Evolutionary conservation across 805 yeast species (phyloP).

Genomic region (Monosporozyma servazzii): DNA sequence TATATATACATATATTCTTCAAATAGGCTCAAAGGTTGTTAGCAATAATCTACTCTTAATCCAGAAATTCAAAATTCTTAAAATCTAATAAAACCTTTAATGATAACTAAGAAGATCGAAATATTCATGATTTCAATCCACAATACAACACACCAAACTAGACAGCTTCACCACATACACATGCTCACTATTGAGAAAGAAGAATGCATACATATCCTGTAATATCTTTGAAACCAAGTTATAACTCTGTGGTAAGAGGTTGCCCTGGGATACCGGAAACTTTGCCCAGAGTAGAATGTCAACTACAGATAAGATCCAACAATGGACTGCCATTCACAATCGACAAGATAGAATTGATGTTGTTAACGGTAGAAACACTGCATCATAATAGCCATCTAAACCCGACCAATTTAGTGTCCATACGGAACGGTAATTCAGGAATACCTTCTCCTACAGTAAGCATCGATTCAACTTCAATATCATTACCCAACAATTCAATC

Average conservation of each 20-base stretch:
- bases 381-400: slow-evolving; percentile 20
- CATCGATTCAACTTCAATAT: background rate
- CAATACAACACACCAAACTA: background rate
- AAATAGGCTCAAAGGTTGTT: too few relatives aligned
- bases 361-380: slow-evolving; percentile 42
- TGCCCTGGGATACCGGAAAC: slow-evolving; percentile 63
- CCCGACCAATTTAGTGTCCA: background rate
- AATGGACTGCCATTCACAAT: slow-evolving; percentile 40
- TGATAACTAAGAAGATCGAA: too few relatives aligned
- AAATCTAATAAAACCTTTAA: background rate
- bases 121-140: too few relatives aligned
- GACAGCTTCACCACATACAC: background rate
- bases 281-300: slow-evolving; percentile 50
- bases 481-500: background rate
- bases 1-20: too few relatives aligned
- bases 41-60: too few relatives aligned
- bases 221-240: slow-evolving; percentile 40
- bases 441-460: background rate
- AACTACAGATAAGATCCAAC: slow-evolving; percentile 44
- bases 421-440: background rate
- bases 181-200: background rate
- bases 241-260: slow-evolving; percentile 47
- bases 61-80: background rate
- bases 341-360: slow-evolving; percentile 39
- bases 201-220: slow-evolving; percentile 22